Percentiles rank a stretch among this genome's conserved stretches.
phyloP scores from a whole-genome alignment of 2,329 filamentous ascomycete species.

The Septoria linicola region DNA sequence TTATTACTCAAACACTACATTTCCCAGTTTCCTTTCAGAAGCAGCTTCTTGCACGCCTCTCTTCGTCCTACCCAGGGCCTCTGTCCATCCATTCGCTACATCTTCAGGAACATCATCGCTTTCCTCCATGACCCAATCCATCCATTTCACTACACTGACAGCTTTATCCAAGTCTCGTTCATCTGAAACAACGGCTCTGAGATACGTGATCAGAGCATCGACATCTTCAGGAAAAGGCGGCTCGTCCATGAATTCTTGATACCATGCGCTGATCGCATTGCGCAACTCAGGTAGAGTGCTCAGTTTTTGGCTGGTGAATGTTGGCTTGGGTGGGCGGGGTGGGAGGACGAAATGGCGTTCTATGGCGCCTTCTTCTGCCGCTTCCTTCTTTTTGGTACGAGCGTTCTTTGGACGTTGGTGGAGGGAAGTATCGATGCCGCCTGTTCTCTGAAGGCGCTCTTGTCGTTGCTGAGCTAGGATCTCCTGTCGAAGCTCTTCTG shows the following conservation, averaged over 20 bases:
- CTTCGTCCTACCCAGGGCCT: slow-evolving; percentile 44
- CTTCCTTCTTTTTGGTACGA: slow-evolving; percentile 23
- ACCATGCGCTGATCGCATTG: slow-evolving; percentile 73
- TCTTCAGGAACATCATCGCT: slow-evolving; percentile 20
- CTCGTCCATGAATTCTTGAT: slow-evolving; percentile 66
- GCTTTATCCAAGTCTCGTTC: slow-evolving; percentile 79
- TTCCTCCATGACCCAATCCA: slow-evolving; percentile 43
- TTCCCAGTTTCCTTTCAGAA: slow-evolving; percentile 47
- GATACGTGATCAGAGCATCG: slow-evolving; percentile 68
- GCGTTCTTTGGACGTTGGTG: slow-evolving; percentile 30
- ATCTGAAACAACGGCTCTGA: slow-evolving; percentile 67
- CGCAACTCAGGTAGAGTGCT: slow-evolving; percentile 63
- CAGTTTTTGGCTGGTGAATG: slow-evolving; percentile 61
- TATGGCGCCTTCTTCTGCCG: slow-evolving; percentile 26
- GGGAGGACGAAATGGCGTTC: slow-evolving; percentile 49
- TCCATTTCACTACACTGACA: slow-evolving; percentile 67
- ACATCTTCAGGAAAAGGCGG: slow-evolving; percentile 81
- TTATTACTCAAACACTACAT: slow-evolving; percentile 5
- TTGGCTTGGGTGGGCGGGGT: slow-evolving; percentile 54
- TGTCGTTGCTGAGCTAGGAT: slow-evolving; percentile 72
- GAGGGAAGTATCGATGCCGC: slow-evolving; percentile 39
- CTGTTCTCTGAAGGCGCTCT: slow-evolving; percentile 56
- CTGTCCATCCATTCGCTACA: slow-evolving; percentile 36
- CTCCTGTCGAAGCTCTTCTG: slow-evolving; percentile 75
- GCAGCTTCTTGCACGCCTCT: slow-evolving; percentile 46